Base-by-base conservation (phyloP, 2,329 filamentous ascomycete genomes). In the Helotiales sp. region DNA sequence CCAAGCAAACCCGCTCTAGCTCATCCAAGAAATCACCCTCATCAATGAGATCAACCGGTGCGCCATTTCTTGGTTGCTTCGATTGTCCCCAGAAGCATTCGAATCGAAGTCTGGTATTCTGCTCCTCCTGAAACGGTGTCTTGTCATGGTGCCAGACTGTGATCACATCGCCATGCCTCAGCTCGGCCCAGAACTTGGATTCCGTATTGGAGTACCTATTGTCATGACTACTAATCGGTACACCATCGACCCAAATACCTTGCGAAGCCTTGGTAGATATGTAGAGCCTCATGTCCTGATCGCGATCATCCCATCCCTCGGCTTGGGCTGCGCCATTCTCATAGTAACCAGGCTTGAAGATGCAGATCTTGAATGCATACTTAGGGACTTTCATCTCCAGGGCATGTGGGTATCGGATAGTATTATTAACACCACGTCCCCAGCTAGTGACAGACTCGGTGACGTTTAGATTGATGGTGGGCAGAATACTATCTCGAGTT, bases 81-180 rank as follows among this genome's bases (percentile, higher is more conserved):
- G 66, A 69, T 30, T 56, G 58, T 5, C 70, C 69, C 64, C 63
- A 68, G 38, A 62, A 70, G 48, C 69, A 71, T 22, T 71, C 68
- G 36, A 72, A 71, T 31, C 58, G 54, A 22, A 70, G 66, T 19
- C 58, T 62, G 10, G 62, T 64, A 33, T 58, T 46, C 38, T 55
- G 24, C 12, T 54, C 49, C 0, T 48, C 58, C 22, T 55, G 17
- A 9, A 48, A 29, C 0, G 47, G 57, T 33, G 69, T 73, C 46
- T 67, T 67, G 42, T 77, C 73, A 12, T 77, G 73, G 42, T 84
- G 78, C 80, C 86, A 96, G 6, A 96, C 82, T 2, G 85, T 83
- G 48, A 97, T 82, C 24, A 85, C 78, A 70, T 97, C 93, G 1
- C 90, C 91, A 31, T 89, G 84, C 69, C 91, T 84, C 13, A 97